Evolutionary conservation across 352 stramenopile genomes (phyloP), one percentile per base, ranked within the genome.

Genomic region (Phytopythium boreale): DNA sequence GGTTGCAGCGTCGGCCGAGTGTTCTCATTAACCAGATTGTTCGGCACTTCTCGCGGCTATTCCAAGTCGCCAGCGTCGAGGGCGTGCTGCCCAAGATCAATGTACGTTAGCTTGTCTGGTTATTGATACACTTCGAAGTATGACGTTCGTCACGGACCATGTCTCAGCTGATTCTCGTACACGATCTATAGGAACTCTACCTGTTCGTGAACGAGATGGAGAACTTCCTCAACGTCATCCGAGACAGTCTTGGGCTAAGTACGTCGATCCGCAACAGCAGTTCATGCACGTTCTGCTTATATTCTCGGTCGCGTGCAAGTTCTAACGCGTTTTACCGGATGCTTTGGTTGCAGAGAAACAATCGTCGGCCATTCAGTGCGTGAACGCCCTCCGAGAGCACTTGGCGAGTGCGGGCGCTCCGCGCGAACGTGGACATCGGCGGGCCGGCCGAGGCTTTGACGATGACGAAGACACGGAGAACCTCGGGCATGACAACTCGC

Each of bases 11-110:
- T 34, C 80, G 82, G 22, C 89, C 89, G 31, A 88, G 84, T 26
- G 73, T 95, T 15, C 63, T 96, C 20, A 78, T 96, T 22, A 93
- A 97, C 61, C 82, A 93, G 51, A 93, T 96, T 27, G 86, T 97
- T 11, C 76, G 79, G 34, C 89, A 97, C 36, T 96, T 97, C 60
- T 89, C 79, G 27, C 84, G 96, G 47, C 71, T 97, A 9, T 97
- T 97, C 71, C 74, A 90, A 49, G 77, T 97, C 20, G 90, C 87
- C 52, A 84, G 70, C 36, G 71, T 97, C 17, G 89, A 97, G 59
- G 90, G 89, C 1, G 83, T 97, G 31, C 77, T 97, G n/a, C 90
- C 90, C 4, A 96, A 96, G 62, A 95, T 97, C 55, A 97, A 97
- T 55, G 85, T 92, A 64, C 58, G 75, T 44, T 12, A 19, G 17